Evolutionary conservation across 1,284 basidiomycete species (phyloP), one percentile per base, ranked within the genome.

Genomic region (Pascua sp.): DNA sequence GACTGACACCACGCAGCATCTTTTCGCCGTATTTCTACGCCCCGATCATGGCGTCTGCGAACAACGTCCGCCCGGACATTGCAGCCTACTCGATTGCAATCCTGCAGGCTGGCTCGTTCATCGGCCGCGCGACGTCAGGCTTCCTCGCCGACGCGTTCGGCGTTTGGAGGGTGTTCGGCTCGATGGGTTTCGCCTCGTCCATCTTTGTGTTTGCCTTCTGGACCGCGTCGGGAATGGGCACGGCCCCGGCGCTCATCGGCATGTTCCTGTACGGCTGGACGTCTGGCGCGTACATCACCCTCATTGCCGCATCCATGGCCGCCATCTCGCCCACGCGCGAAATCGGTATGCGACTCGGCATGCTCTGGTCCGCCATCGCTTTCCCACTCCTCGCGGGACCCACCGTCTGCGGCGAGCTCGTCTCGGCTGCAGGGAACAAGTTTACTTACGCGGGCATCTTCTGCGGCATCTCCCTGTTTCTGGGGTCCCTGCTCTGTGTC

Each of bases 301-400:
- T 76, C 16, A 68, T 73, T 0, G 68, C 72, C 5, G 70, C 72
- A 1, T 56, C 56, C 8, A 57, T 53, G 11, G 59, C 59, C 0
- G 50, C 51, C 40, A 57, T 61, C 16, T 53, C 55, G 11, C 59
- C 59, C 2, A 41, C 51, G 3, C 13, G 38, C 1, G 59, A 60
- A 51, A 68, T 72, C 45, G 76, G 76, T 1, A 68, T 69, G 55
- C 51, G 74, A 11, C 58, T 77, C 38, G 74, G 76, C 12, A 72
- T 77, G 70, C 59, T 75, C 55, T 75, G 72, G 70, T 63, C 59
- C 9, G 49, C 67, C 18, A 66, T 69, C 11, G 59, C 67, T 1
- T 38, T 75, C 7, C 67, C 71, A 0, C 51, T 65, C 9, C 61
- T 76, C 15, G 16, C 56, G 38, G 59, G 59, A 1, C 59, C 59